These are phyloP conservation scores for Colletotrichum spinosum DNA, from an alignment of 2,329 filamentous ascomycete genomes.

Conservation along the genomic window DNA sequence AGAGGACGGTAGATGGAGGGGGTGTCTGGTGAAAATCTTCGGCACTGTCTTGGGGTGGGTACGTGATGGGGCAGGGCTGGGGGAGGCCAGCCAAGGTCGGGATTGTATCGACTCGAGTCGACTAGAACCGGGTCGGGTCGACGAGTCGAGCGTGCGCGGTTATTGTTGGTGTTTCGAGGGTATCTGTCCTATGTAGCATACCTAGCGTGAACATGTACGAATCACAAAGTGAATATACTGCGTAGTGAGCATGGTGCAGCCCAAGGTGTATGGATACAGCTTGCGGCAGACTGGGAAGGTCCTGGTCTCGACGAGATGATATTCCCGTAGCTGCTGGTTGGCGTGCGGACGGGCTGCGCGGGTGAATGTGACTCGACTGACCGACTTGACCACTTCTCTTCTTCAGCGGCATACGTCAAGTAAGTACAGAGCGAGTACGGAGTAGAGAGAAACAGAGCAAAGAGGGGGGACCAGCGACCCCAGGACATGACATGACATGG, in stretches of 20 bases:
- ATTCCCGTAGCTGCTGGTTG: conserved; percentile 8
- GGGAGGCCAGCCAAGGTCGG: conserved; percentile 45
- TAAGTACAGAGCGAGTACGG: conserved; percentile 28
- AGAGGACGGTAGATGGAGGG: conserved; percentile 59
- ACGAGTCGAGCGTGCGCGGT: neutral
- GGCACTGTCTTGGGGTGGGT: conserved; percentile 62
- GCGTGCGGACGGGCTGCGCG: neutral
- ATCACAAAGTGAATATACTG: too few relatives aligned
- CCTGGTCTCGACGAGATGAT: too few relatives aligned
- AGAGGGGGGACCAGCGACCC: too few relatives aligned
- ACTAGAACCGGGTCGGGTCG: conserved; percentile 19
- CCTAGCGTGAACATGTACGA: neutral
- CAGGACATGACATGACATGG: too few relatives aligned
- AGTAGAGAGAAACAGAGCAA: too few relatives aligned
- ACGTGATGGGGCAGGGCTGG: conserved; percentile 44
- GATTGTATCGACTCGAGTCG: conserved; percentile 37
- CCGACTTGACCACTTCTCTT: conserved; percentile 38
- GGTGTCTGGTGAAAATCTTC: conserved; percentile 60
- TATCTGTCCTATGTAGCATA: neutral
- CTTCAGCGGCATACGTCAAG: conserved; percentile 45
- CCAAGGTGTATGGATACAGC: too few relatives aligned
- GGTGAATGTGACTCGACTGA: neutral
- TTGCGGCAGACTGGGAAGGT: too few relatives aligned
- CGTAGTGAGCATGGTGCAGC: too few relatives aligned
- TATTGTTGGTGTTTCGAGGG: too few relatives aligned